Evolutionary conservation across 768 basidiomycete species (phyloP).

Genomic region (Hygrocybe coccinea): DNA sequence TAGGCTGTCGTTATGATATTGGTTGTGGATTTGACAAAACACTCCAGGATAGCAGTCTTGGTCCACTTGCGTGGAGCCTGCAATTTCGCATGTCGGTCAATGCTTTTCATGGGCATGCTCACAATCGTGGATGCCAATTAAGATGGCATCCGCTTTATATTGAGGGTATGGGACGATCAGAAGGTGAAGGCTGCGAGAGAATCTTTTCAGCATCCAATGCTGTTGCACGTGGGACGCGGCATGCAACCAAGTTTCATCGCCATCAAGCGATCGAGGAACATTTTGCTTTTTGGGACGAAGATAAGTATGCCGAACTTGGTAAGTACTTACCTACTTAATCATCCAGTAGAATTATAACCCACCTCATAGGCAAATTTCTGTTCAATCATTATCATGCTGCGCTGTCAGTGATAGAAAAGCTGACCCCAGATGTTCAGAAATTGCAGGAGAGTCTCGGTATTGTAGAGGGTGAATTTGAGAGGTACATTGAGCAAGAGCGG

Average conservation of each 20-base stretch:
- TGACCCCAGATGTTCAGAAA: neutral
- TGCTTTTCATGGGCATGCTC: constrained; percentile 22
- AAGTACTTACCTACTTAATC: neutral
- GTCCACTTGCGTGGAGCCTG: constrained; percentile 5
- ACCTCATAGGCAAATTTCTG: constrained; percentile 3
- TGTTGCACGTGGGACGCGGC: constrained; percentile 14
- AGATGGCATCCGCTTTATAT: constrained; percentile 17
- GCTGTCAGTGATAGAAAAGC: neutral
- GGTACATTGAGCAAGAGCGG: no score
- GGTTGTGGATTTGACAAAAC: constrained; percentile 21
- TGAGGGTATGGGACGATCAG: constrained; percentile 17
- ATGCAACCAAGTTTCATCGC: constrained; percentile 12
- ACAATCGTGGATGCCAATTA: constrained; percentile 20
- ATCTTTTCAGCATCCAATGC: constrained; percentile 19
- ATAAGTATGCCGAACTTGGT: constrained; percentile 6
- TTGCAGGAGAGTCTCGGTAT: neutral
- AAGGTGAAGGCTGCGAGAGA: constrained; percentile 18
- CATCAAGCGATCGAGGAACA: constrained; percentile 10
- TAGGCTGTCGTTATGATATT: constrained; percentile 21
- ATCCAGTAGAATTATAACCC: neutral
- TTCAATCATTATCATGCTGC: constrained; percentile 2
- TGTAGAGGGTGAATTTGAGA: no score
- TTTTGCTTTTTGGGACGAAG: constrained; percentile 8
- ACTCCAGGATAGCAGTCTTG: constrained; percentile 17
- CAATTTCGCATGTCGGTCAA: constrained; percentile 10